phyloP scores from a whole-genome alignment of 768 basidiomycete species.

The Hericium alpestre region DNA sequence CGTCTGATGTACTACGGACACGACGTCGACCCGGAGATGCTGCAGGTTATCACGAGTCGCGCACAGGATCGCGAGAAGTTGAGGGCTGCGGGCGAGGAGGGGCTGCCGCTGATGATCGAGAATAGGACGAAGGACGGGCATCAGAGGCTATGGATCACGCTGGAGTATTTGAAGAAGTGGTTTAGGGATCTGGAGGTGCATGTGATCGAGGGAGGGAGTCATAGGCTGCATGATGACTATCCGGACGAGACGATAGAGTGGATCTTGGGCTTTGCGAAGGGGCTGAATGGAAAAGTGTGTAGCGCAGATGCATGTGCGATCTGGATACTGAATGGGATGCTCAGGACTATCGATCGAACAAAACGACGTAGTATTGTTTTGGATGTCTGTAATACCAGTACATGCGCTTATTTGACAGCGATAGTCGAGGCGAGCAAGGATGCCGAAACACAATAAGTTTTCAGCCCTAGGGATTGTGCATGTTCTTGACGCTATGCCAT shows the following conservation, averaged over 20 bases:
- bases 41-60: neutral
- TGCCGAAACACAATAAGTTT: no score
- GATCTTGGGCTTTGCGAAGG: neutral
- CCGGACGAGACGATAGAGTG: neutral
- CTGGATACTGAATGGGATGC: no score
- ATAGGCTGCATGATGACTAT: neutral
- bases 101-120: neutral
- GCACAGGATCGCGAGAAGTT: neutral
- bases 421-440: neutral
- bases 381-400: no score
- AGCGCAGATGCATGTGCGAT: no score
- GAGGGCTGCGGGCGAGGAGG: neutral
- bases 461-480: neutral
- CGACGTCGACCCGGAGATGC: neutral
- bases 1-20: no score
- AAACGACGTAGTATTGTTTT: no score
- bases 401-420: no score
- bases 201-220: neutral
- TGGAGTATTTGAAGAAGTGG: neutral
- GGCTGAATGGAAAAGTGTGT: neutral
- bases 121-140: neutral
- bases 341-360: no score
- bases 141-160: neutral
- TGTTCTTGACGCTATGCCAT: slow-evolving; percentile 26
- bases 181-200: neutral